A percentile compares a stretch with the other conserved stretches of the same genome.
Conservation (phyloP, 78 protist species). For the Dictyostelium capitatum region DNA sequence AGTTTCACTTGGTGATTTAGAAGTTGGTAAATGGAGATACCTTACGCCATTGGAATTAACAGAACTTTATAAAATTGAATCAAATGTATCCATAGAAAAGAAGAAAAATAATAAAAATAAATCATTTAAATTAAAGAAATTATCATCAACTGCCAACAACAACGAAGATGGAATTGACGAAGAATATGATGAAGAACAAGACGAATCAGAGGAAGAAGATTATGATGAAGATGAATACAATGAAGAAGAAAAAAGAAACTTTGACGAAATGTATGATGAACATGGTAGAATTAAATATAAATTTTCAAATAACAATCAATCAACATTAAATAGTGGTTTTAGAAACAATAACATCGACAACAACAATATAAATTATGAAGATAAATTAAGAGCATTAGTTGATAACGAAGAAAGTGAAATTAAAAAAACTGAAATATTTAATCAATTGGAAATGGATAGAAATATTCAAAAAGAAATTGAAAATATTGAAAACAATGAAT, state of each 20-base stretch:
- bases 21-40: slow-evolving; percentile 60
- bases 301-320: no score
- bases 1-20: slow-evolving; percentile 58
- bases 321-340: neutral
- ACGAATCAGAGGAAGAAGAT: neutral
- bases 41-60: slow-evolving; percentile 36
- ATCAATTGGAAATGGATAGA: neutral
- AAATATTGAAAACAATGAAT: neutral
- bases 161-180: neutral
- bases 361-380: neutral
- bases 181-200: neutral
- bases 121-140: neutral
- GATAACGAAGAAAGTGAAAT: neutral
- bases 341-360: neutral
- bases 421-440: neutral
- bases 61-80: neutral
- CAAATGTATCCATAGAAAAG: neutral
- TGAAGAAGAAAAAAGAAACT: neutral
- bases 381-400: slow-evolving; percentile 11
- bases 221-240: neutral
- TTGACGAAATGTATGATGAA: slow-evolving; percentile 10
- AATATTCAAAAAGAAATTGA: neutral
- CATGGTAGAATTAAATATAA: neutral
- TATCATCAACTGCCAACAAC: neutral
- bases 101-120: neutral